Evolutionary conservation across 2,329 filamentous ascomycete species (phyloP).

Genomic region (Xylariomycetidae sp.): DNA sequence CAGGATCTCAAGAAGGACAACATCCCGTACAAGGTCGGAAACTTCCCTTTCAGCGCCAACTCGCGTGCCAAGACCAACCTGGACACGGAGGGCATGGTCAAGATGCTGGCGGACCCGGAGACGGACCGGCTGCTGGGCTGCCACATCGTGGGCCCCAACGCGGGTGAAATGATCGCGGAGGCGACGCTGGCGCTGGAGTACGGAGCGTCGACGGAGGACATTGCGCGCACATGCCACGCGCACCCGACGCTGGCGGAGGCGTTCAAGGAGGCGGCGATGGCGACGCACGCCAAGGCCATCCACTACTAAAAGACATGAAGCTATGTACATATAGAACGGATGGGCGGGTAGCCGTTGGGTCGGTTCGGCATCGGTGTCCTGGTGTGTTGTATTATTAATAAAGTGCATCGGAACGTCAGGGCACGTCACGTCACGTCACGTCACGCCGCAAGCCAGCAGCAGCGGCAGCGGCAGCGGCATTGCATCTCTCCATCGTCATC

Average conservation of each 20-base stretch:
- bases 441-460: too few species aligned
- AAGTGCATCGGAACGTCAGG: too few species aligned
- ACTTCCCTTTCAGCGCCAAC: conserved; percentile 97
- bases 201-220: conserved; percentile 90
- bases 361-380: conserved; percentile 26
- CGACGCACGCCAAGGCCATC: conserved; percentile 90
- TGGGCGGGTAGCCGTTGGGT: conserved; percentile 10
- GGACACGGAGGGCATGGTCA: conserved; percentile 91
- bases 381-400: conserved; percentile 31
- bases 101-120: conserved; percentile 94
- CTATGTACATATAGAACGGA: conserved; percentile 22
- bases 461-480: too few species aligned
- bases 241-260: conserved; percentile 95
- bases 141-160: conserved; percentile 93
- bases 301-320: conserved; percentile 62
- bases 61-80: conserved; percentile 98
- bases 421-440: too few species aligned
- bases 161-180: conserved; percentile 99
- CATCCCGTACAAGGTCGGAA: conserved; percentile 87
- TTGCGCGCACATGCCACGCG: conserved; percentile 90
- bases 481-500: too few species aligned
- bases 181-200: conserved; percentile 94
- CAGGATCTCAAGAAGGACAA: conserved; percentile 87
- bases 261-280: conserved; percentile 99
- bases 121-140: conserved; percentile 93